Evolutionary conservation across 1,284 basidiomycete species (phyloP).

Genomic region (Schizophyllum commune): DNA sequence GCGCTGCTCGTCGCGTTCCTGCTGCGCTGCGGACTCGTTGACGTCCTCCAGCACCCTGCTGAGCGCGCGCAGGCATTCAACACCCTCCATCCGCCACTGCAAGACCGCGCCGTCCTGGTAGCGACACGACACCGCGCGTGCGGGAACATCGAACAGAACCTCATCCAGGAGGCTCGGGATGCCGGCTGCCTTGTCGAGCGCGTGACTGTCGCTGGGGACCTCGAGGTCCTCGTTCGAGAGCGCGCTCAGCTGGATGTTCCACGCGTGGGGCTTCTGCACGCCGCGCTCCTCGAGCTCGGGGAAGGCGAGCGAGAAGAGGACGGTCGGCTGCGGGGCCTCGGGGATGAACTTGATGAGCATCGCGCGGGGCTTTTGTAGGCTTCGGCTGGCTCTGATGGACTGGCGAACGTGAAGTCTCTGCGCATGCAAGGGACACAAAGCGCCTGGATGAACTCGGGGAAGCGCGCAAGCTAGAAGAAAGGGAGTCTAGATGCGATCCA

Average conservation of each 20-base stretch:
- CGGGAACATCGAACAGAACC: conserved; percentile 51
- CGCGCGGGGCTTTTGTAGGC: background rate
- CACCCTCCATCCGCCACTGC: conserved; percentile 35
- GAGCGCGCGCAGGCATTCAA: conserved; percentile 35
- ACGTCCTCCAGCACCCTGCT: conserved; percentile 48
- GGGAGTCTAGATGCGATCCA: background rate
- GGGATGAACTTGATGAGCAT: background rate
- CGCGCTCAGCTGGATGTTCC: conserved; percentile 47
- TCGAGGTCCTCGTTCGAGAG: conserved; percentile 51
- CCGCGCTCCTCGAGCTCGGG: conserved; percentile 20
- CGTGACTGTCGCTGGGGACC: conserved; percentile 45
- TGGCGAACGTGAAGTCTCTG: background rate
- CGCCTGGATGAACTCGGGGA: background rate
- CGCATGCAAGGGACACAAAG: background rate
- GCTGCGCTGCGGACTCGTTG: conserved; percentile 31
- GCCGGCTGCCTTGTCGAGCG: conserved; percentile 58
- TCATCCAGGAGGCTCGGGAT: conserved; percentile 49
- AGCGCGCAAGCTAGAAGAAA: background rate
- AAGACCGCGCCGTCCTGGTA: conserved; percentile 50
- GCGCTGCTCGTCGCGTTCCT: conserved; percentile 31
- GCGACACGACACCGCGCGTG: conserved; percentile 35
- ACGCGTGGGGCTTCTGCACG: conserved; percentile 38
- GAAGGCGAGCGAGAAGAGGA: conserved; percentile 66
- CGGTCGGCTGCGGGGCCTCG: conserved; percentile 32
- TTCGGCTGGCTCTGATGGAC: background rate